phyloP scores from a whole-genome alignment of 768 basidiomycete genomes.

The Pleurotus citrinopileatus region DNA sequence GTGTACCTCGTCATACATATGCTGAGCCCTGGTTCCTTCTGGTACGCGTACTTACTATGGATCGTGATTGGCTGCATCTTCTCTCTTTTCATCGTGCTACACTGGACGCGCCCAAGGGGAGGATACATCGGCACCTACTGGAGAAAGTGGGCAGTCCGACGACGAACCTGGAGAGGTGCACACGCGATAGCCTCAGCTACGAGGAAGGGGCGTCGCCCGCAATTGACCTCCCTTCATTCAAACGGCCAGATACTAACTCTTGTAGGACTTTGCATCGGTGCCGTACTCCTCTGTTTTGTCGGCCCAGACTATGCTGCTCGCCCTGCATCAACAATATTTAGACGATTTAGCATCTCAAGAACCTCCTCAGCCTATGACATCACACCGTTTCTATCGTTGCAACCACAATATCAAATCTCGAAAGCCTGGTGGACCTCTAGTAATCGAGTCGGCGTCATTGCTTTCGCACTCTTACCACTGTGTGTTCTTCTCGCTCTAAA shows the following conservation, averaged over 20 bases:
- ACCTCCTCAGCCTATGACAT: slow-evolving; percentile 19
- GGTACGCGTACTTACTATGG: slow-evolving; percentile 62
- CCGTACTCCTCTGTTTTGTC: slow-evolving; percentile 49
- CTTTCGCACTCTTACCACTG: slow-evolving; percentile 71
- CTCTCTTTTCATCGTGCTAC: slow-evolving; percentile 36
- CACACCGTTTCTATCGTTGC: slow-evolving; percentile 31
- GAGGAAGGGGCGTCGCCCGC: slow-evolving; percentile 32
- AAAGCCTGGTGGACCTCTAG: slow-evolving; percentile 74
- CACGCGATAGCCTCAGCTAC: slow-evolving; percentile 22
- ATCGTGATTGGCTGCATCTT: slow-evolving; percentile 42
- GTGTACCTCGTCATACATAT: slow-evolving; percentile 58
- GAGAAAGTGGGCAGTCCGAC: slow-evolving; percentile 55
- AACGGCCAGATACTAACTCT: slow-evolving; percentile 61
- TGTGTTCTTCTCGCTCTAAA: slow-evolving; percentile 71
- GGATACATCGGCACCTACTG: slow-evolving; percentile 47
- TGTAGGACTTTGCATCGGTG: slow-evolving; percentile 36
- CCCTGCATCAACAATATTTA: slow-evolving; percentile 27
- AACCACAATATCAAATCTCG: slow-evolving; percentile 56
- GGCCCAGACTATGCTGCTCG: slow-evolving; percentile 73
- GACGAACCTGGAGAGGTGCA: slow-evolving; percentile 56
- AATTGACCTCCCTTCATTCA: slow-evolving; percentile 51
- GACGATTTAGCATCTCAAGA: slow-evolving; percentile 10
- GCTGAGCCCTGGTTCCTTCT: slow-evolving; percentile 47
- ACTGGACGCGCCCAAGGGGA: slow-evolving; percentile 37
- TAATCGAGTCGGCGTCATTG: slow-evolving; percentile 64